Evolutionary conservation across 139 green algal genomes (phyloP), one percentile per base, ranked within the genome.

Genomic region (Yamagishiella unicocca): DNA sequence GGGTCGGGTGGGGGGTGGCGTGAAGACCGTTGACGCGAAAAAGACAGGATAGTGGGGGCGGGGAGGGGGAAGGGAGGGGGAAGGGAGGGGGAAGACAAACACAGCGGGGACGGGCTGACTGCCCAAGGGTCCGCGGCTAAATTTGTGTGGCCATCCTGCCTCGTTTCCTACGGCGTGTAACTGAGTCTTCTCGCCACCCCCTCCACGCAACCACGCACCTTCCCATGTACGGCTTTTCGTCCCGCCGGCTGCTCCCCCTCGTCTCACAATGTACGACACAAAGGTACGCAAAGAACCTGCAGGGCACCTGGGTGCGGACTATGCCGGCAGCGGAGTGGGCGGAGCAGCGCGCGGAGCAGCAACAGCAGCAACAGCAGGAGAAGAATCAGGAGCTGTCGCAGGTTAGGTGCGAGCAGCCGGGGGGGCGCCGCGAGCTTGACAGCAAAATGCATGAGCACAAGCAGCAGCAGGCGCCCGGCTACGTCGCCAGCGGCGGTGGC

Each of bases 221-320:
- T 37, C 67, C 67, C 35, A 75, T 37, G 14, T 31, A 31, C 64
- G 8, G 9, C 64, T 17, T 17, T 58, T 10, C 68, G 37, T n/a
- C n/a, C n/a, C n/a, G n/a, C n/a, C n/a, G n/a, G n/a, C n/a, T n/a
- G n/a, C n/a, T n/a, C n/a, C n/a, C n/a, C n/a, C n/a, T n/a, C n/a
- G n/a, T n/a, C n/a, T n/a, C n/a, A n/a, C n/a, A n/a, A n/a, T n/a
- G n/a, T n/a, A n/a, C n/a, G n/a, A n/a, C n/a, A n/a, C n/a, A n/a
- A 62, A 76, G 62, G 43, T 86, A 86, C 64, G 6, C 17, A 2
- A 66, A 50, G 42, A 27, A 62, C 43, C 21, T 40, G 6, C 45
- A 43, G 2, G 80, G 80, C 40, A 66, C 64, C 10, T 86, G 80
- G 80, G 17, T 86, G 10, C 62, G 80, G 2, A 67, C 42, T 4